These are phyloP conservation scores for Conoideocrella luteorostrata DNA, from an alignment of 2,329 filamentous ascomycete species.

Conservation along the genomic window DNA sequence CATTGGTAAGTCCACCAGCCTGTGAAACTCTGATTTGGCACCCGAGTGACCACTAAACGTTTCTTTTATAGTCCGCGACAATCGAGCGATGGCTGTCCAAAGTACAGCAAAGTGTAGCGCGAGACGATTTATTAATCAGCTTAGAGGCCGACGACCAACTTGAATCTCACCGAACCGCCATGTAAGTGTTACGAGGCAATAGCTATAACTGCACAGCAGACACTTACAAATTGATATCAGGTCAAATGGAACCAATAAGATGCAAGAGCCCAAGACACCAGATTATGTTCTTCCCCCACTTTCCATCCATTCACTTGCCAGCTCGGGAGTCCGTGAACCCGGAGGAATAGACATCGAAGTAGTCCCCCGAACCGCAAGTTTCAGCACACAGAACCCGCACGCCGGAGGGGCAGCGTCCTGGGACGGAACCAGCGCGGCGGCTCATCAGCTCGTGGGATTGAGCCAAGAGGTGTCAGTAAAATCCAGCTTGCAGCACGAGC, in stretches of 20 bases:
- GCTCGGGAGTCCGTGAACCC: slow-evolving; percentile 9
- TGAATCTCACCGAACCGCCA: slow-evolving; percentile 15
- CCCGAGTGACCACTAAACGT: background rate
- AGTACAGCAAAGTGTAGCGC: slow-evolving; percentile 23
- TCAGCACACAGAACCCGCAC: slow-evolving; percentile 17
- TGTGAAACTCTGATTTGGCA: background rate
- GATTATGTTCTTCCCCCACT: slow-evolving; percentile 17
- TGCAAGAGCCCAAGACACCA: slow-evolving; percentile 7
- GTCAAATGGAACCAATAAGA: slow-evolving; percentile 12
- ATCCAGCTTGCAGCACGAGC: slow-evolving; percentile 31
- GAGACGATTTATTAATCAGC: slow-evolving; percentile 15
- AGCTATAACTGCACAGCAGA: too few relatives aligned
- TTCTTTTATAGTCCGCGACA: slow-evolving; percentile 24
- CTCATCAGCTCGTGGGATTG: slow-evolving; percentile 19
- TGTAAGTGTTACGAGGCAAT: slow-evolving; percentile 12
- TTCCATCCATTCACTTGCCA: slow-evolving; percentile 16
- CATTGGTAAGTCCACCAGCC: slow-evolving; percentile 24
- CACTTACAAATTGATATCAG: slow-evolving; percentile 8
- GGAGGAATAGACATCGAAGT: slow-evolving; percentile 9
- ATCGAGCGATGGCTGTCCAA: slow-evolving; percentile 33
- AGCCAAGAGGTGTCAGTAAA: slow-evolving; percentile 18
- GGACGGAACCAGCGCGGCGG: slow-evolving; percentile 20
- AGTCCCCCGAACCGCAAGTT: slow-evolving; percentile 12
- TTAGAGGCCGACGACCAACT: slow-evolving; percentile 16
- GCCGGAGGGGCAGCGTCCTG: slow-evolving; percentile 15